Evolutionary conservation across 2,329 filamentous ascomycete genomes (phyloP).

Genomic region (Lasiodiplodia sp.): DNA sequence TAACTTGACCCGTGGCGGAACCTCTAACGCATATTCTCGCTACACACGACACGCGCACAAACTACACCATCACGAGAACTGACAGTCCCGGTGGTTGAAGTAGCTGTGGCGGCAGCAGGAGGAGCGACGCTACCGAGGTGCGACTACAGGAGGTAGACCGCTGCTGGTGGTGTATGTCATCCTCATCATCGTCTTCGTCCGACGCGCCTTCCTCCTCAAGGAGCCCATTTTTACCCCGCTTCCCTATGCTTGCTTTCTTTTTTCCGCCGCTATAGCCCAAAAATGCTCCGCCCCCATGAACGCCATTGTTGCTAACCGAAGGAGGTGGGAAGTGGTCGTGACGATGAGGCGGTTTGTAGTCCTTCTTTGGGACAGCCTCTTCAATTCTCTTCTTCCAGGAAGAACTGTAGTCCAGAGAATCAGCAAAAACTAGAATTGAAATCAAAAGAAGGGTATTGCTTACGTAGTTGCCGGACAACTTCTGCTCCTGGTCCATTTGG

Average conservation of each 20-base stretch:
- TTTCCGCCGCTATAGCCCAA: slow-evolving; percentile 30
- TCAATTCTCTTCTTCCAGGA: slow-evolving; percentile 86
- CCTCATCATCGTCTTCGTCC: slow-evolving; percentile 69
- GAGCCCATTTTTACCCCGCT: slow-evolving; percentile 44
- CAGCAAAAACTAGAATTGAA: neutral
- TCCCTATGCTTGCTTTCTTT: slow-evolving; percentile 47
- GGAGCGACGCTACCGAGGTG: slow-evolving; percentile 35
- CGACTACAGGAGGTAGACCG: slow-evolving; percentile 67
- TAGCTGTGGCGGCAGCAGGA: neutral
- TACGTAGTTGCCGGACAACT: slow-evolving; percentile 89
- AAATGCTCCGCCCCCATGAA: slow-evolving; percentile 26
- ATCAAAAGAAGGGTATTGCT: slow-evolving; percentile 48
- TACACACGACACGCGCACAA: slow-evolving; percentile 17
- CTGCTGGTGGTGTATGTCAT: slow-evolving; percentile 64
- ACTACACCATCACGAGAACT: slow-evolving; percentile 52
- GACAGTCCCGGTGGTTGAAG: neutral
- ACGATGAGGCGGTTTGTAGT: slow-evolving; percentile 41
- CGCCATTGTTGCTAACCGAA: slow-evolving; percentile 20
- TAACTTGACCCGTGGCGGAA: slow-evolving; percentile 63
- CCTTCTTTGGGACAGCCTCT: slow-evolving; percentile 66
- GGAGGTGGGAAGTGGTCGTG: slow-evolving; percentile 23
- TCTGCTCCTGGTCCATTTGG: slow-evolving; percentile 98
- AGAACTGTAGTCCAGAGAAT: slow-evolving; percentile 68
- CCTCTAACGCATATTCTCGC: neutral
- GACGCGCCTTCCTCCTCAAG: slow-evolving; percentile 63